Conservation (phyloP, 208 protist genomes). For the Naegleria fowleri region DNA sequence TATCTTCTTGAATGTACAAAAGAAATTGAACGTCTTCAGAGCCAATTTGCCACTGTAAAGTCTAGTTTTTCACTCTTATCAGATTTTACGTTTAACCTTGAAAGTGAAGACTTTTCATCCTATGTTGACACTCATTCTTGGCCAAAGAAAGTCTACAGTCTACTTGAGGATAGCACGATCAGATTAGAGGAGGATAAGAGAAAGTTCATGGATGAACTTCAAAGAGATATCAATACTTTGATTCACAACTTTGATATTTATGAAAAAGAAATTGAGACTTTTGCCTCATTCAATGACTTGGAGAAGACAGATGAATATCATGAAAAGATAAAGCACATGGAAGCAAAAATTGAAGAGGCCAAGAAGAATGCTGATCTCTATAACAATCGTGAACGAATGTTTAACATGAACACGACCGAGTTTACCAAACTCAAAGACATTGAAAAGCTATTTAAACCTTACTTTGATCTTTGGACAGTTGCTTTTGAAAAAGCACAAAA, state of each 20-base stretch:
- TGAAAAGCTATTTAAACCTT: conserved; percentile 35
- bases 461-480: conserved; percentile 40
- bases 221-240: neutral
- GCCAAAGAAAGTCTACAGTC: conserved; percentile 58
- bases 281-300: conserved; percentile 28
- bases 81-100: conserved; percentile 64
- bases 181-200: conserved; percentile 30
- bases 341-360: conserved; percentile 13
- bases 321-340: conserved; percentile 30
- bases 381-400: conserved; percentile 38
- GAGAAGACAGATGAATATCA: conserved; percentile 32
- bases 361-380: conserved; percentile 23
- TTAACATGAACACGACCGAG: conserved; percentile 35
- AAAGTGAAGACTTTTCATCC: conserved; percentile 60
- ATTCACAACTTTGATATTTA: neutral
- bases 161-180: conserved; percentile 22
- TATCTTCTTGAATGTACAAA: conserved; percentile 64
- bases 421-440: conserved; percentile 31
- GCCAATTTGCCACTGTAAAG: conserved; percentile 60
- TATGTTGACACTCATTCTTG: conserved; percentile 81
- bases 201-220: conserved; percentile 31
- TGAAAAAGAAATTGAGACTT: neutral
- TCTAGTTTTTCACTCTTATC: conserved; percentile 70
- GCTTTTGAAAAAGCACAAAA: conserved; percentile 2
- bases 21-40: conserved; percentile 63